These are phyloP conservation scores for Teratosphaeria zuluensis DNA, from an alignment of 2,329 filamentous ascomycete genomes.

Conservation along the genomic window DNA sequence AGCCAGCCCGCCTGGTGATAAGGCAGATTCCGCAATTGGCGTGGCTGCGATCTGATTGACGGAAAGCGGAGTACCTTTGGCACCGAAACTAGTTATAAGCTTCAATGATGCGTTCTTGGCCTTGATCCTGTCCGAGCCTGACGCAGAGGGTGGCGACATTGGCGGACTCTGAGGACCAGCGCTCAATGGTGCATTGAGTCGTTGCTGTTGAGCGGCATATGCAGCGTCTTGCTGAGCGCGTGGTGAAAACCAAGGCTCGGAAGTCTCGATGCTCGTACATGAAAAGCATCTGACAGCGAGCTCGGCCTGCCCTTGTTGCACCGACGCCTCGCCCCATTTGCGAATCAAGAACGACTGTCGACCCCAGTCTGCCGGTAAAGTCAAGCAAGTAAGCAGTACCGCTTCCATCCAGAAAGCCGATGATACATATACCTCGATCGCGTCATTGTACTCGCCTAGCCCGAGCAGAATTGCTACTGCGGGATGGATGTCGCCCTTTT, in stretches of 20 bases:
- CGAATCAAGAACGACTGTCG: conserved; percentile 77
- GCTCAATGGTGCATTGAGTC: conserved; percentile 24
- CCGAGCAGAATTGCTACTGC: conserved; percentile 88
- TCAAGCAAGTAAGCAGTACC: conserved; percentile 73
- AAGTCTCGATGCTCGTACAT: conserved; percentile 75
- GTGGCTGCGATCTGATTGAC: conserved; percentile 67
- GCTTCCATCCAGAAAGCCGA: conserved; percentile 90
- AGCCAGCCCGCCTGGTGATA: conserved; percentile 53
- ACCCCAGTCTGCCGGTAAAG: conserved; percentile 80
- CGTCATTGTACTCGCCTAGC: conserved; percentile 85
- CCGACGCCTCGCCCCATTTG: conserved; percentile 90
- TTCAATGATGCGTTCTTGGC: conserved; percentile 78
- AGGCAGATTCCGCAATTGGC: conserved; percentile 62
- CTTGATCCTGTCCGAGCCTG: conserved; percentile 42
- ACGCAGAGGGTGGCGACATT: conserved; percentile 60
- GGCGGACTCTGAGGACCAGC: conserved; percentile 56
- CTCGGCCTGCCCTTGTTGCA: conserved; percentile 77
- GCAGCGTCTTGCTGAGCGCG: conserved; percentile 54
- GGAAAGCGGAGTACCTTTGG: conserved; percentile 51
- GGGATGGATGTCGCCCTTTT: conserved; percentile 82
- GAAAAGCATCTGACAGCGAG: conserved; percentile 89
- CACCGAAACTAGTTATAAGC: conserved; percentile 81
- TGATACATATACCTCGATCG: conserved; percentile 91
- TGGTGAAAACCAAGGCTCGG: conserved; percentile 81
- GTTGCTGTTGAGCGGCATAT: conserved; percentile 45